Conservation (phyloP, 805 yeast genomes). For the Ogataea paraovalis region DNA sequence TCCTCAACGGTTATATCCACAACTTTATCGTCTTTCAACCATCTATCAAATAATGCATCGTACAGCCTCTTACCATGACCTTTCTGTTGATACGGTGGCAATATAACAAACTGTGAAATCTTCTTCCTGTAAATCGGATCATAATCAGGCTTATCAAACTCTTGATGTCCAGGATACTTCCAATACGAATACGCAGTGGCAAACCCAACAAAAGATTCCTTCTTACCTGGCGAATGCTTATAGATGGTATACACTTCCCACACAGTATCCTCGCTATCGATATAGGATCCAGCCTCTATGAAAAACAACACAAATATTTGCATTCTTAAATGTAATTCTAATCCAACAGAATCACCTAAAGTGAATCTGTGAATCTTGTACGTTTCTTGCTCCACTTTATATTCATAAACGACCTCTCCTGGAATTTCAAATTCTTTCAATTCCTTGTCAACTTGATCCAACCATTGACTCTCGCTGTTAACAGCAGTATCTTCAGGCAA, state of each 20-base stretch:
- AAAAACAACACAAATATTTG: conserved; percentile 78
- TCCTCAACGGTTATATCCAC: conserved; percentile 87
- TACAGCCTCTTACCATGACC: conserved; percentile 73
- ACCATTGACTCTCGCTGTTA: conserved; percentile 69
- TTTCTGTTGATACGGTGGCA: conserved; percentile 78
- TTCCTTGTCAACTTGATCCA: conserved; percentile 48
- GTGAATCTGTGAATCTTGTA: conserved; percentile 52
- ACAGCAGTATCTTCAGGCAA: conserved; percentile 57
- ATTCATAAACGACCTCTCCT: conserved; percentile 32
- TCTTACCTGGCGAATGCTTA: conserved; percentile 26
- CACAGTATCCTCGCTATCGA: conserved; percentile 66
- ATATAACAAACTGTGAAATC: conserved; percentile 79
- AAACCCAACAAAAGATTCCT: conserved; percentile 64
- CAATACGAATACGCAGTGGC: conserved; percentile 82
- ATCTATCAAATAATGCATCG: conserved; percentile 45
- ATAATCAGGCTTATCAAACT: conserved; percentile 23
- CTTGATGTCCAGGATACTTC: conserved; percentile 64
- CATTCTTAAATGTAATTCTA: conserved; percentile 59
- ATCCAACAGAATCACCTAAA: conserved; percentile 37
- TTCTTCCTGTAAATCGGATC: conserved; percentile 51
- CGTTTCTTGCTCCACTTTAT: conserved; percentile 32
- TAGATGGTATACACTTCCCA: conserved; percentile 76
- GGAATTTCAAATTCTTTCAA: conserved; percentile 24
- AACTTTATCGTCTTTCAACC: conserved; percentile 51
- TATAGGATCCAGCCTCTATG: conserved; percentile 91